Evolutionary conservation across 345 rosid genomes (phyloP).

Genomic region (Litchi chinensis): DNA sequence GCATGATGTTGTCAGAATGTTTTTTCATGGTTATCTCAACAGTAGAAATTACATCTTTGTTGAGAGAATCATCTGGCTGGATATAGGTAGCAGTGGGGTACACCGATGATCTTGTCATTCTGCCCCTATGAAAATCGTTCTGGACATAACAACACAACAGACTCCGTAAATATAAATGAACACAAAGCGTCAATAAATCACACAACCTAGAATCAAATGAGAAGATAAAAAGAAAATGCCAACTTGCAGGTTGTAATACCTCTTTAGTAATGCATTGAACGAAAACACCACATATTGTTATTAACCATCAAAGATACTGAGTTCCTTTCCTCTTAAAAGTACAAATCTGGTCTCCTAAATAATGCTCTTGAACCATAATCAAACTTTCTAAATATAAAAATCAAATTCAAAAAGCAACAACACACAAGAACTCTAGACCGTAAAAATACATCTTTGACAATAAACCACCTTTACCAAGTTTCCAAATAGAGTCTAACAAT

Average conservation of each 20-base stretch:
- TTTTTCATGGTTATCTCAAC: constrained; percentile 86
- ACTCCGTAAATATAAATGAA: not conserved
- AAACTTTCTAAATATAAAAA: not conserved
- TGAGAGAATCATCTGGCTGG: constrained; percentile 85
- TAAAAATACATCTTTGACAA: not conserved
- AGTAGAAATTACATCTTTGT: constrained; percentile 55
- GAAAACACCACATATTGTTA: not conserved
- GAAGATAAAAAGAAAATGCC: not conserved
- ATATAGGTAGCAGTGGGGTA: constrained; percentile 63
- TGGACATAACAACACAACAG: constrained; percentile 10
- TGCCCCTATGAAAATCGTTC: constrained; percentile 83
- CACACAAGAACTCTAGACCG: not conserved
- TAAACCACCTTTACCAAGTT: not conserved
- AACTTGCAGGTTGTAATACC: not conserved
- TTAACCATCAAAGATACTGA: not conserved
- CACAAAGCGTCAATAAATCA: constrained; percentile 8
- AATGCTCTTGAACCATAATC: not conserved
- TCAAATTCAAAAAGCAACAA: not conserved
- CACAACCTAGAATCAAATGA: not conserved
- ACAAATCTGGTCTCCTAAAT: not conserved
- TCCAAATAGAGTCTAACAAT: not conserved
- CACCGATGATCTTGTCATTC: constrained; percentile 66
- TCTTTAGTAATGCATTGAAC: not conserved
- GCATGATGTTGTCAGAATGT: constrained; percentile 75
- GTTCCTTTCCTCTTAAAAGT: not conserved